Percentiles rank a stretch among this genome's conserved stretches.
These are phyloP conservation scores for Durio zibethinus DNA, from an alignment of 345 rosid genomes.

Conservation along the genomic window DNA sequence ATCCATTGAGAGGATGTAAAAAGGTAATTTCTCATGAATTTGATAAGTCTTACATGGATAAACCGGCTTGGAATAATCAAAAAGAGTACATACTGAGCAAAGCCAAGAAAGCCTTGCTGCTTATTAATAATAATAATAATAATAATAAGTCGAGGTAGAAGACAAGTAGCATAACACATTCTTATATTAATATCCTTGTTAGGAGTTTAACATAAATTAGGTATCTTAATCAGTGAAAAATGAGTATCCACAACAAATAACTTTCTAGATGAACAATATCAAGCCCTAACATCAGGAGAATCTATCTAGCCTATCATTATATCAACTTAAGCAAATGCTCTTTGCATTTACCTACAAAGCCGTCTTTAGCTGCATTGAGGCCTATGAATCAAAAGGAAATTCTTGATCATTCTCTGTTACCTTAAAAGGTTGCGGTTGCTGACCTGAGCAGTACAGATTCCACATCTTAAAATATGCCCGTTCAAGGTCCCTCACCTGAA, in stretches of 20 bases:
- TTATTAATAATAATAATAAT: too few species aligned
- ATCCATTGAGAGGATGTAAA: too few species aligned
- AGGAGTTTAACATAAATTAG: not conserved
- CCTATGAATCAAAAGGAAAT: constrained; percentile 56
- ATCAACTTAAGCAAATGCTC: not conserved
- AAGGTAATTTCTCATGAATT: too few species aligned
- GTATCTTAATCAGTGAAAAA: not conserved
- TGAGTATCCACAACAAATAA: not conserved
- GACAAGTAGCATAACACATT: too few species aligned
- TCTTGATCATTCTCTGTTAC: constrained; percentile 69
- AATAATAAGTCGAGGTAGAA: too few species aligned
- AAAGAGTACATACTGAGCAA: too few species aligned
- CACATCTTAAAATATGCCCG: constrained; percentile 88
- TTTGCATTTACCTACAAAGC: not conserved
- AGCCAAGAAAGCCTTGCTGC: too few species aligned
- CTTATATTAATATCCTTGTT: too few species aligned
- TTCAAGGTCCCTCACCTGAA: constrained; percentile 86
- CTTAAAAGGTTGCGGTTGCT: constrained; percentile 72
- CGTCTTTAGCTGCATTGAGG: not conserved
- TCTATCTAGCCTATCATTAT: not conserved
- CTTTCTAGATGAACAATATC: not conserved
- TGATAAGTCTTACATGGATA: too few species aligned
- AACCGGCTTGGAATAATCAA: too few species aligned
- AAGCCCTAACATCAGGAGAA: not conserved
- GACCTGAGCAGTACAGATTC: constrained; percentile 68